Conservation (phyloP, 2,329 filamentous ascomycete genomes). For the Chaetomiaceae sp. region DNA sequence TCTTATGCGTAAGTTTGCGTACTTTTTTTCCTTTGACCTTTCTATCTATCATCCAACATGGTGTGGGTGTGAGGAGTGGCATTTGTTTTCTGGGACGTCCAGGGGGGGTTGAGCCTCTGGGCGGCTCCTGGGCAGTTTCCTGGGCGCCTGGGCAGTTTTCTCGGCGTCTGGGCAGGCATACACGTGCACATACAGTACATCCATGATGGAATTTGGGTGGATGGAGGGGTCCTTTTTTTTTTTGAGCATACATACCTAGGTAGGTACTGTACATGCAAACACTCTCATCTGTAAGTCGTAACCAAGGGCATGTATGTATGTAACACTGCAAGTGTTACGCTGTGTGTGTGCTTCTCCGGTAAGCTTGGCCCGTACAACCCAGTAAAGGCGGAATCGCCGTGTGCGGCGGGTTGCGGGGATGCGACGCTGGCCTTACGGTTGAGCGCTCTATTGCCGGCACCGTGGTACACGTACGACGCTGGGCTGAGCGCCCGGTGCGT, state of each 20-base stretch:
- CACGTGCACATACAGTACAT: no score
- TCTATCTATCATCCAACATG: neutral
- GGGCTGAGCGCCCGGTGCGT: no score
- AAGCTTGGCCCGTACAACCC: no score
- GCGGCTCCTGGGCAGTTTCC: neutral
- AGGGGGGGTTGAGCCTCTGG: neutral
- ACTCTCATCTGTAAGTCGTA: no score
- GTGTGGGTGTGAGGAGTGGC: neutral
- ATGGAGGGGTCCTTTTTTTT: neutral
- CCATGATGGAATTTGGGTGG: no score
- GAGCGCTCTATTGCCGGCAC: conserved; percentile 1
- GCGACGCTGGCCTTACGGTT: conserved; percentile 16
- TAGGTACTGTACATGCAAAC: no score
- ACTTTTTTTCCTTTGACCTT: neutral
- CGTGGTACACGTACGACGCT: neutral
- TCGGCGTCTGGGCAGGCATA: neutral
- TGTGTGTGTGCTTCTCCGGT: no score
- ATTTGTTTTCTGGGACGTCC: conserved; percentile 3
- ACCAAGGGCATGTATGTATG: no score
- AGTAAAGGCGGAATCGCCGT: conserved; percentile 10
- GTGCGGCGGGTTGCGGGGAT: conserved; percentile 14
- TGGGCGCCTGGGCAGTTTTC: no score
- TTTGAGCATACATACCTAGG: neutral
- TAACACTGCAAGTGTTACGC: no score
- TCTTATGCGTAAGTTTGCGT: no score